These are phyloP conservation scores for Taphrina betulina DNA, from an alignment of 1,139 yeast genomes.

Conservation along the genomic window DNA sequence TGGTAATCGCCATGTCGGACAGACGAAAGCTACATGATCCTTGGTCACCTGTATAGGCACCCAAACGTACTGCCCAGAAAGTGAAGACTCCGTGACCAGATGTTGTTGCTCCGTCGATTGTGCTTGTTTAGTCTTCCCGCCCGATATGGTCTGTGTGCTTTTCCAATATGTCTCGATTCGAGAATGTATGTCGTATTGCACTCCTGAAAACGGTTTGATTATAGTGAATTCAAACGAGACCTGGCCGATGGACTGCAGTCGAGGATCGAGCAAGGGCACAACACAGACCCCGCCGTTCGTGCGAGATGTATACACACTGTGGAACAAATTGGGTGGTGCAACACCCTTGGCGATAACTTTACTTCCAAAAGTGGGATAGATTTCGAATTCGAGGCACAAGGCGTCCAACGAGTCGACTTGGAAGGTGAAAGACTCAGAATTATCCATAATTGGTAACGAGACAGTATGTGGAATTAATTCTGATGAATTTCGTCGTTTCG, in stretches of 20 bases:
- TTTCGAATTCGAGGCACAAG: conserved; percentile 81
- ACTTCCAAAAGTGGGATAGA: conserved; percentile 93
- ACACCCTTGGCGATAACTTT: conserved; percentile 86
- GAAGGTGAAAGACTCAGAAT: conserved; percentile 71
- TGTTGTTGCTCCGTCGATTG: conserved; percentile 11
- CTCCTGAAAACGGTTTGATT: conserved; percentile 84
- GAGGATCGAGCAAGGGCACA: conserved; percentile 76
- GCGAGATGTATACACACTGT: conserved; percentile 40
- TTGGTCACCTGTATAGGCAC: conserved; percentile 68
- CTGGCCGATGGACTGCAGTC: conserved; percentile 80
- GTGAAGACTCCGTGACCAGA: conserved; percentile 84
- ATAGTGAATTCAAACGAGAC: conserved; percentile 75
- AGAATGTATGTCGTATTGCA: conserved; percentile 71
- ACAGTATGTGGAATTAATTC: conserved; percentile 72
- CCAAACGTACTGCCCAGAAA: conserved; percentile 75
- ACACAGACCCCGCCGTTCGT: conserved; percentile 41
- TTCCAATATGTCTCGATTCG: conserved; percentile 93
- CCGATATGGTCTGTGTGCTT: conserved; percentile 56
- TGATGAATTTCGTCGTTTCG: conserved; percentile 54
- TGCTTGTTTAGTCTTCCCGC: not conserved
- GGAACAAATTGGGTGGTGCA: conserved; percentile 60
- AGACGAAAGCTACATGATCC: conserved; percentile 84
- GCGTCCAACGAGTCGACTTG: conserved; percentile 79
- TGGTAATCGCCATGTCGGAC: conserved; percentile 49
- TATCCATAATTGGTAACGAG: conserved; percentile 72